Conservation (phyloP, 768 basidiomycete species). For the Lactarius tabidus region DNA sequence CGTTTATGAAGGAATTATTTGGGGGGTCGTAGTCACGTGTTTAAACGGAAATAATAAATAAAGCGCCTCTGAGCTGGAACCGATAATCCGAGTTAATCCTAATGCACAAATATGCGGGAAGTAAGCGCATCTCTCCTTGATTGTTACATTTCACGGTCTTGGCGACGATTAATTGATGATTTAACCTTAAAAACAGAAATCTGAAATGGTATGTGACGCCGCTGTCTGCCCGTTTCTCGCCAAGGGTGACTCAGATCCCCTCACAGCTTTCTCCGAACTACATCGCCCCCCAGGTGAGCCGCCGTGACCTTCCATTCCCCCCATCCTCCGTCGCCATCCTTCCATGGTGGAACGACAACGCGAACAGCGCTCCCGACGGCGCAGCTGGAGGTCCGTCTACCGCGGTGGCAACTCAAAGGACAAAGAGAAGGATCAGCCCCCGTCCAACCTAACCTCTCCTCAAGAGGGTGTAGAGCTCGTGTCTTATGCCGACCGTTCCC, state of each 20-base stretch:
- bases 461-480: conserved; percentile 33
- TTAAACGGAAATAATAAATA: background rate
- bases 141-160: background rate
- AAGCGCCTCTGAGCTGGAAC: background rate
- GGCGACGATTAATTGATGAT: background rate
- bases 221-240: conserved; percentile 5
- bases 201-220: conserved; percentile 6
- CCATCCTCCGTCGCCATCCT: conserved; percentile 3
- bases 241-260: conserved; percentile 1
- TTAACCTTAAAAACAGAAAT: background rate
- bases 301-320: conserved; percentile 8
- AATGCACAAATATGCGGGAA: background rate
- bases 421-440: conserved; percentile 22
- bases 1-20: conserved; percentile 25
- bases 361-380: conserved; percentile 25
- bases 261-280: conserved; percentile 12
- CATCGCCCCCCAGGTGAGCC: conserved; percentile 17
- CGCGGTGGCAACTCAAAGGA: conserved; percentile 28
- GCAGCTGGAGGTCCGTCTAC: conserved; percentile 32
- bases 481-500: conserved; percentile 29
- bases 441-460: conserved; percentile 28
- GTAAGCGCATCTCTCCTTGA: background rate
- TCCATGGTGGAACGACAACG: conserved; percentile 29
- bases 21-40: conserved; percentile 4
- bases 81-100: background rate